Conservation (phyloP, 306 rosid genomes). For the Ammopiptanthus mongolicus region DNA sequence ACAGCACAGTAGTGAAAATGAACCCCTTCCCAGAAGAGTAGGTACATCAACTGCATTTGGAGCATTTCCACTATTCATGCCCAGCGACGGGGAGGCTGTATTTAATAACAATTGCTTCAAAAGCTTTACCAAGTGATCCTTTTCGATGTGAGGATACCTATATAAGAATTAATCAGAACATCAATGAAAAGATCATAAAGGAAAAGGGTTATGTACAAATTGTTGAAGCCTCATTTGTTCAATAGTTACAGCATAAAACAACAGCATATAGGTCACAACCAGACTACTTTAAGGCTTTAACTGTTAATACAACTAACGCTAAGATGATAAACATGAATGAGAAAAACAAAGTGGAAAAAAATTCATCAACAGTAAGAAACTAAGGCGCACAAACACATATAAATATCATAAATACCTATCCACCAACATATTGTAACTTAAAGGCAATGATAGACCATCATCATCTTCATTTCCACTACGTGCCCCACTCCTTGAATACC, state of each 20-base stretch:
- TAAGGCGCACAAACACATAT: neutral
- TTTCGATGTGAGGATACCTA: constrained; percentile 86
- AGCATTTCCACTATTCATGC: constrained; percentile 49
- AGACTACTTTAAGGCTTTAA: neutral
- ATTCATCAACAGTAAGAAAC: neutral
- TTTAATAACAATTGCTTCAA: constrained; percentile 77
- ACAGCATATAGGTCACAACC: neutral
- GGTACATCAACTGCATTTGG: constrained; percentile 99
- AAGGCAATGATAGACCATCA: constrained; percentile 79
- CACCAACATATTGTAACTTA: constrained; percentile 63
- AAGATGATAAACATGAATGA: constrained; percentile 6
- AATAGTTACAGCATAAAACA: neutral
- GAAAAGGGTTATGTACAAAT: neutral
- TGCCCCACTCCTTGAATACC: constrained; percentile 85
- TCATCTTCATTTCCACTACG: constrained; percentile 62
- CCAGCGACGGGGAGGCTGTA: constrained; percentile 49
- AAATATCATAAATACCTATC: constrained; percentile 60
- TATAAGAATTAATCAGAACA: constrained; percentile 19
- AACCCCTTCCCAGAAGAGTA: constrained; percentile 79
- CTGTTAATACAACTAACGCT: constrained; percentile 7
- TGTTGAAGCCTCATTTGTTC: constrained; percentile 10
- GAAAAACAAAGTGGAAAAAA: constrained; percentile 17
- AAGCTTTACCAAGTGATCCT: constrained; percentile 90
- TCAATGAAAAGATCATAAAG: constrained; percentile 20
- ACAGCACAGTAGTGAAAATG: constrained; percentile 87